A percentile compares a stretch with the other conserved stretches of the same genome.
These are phyloP conservation scores for Candolleomyces efflorescens DNA, from an alignment of 768 basidiomycete genomes.

Conservation along the genomic window DNA sequence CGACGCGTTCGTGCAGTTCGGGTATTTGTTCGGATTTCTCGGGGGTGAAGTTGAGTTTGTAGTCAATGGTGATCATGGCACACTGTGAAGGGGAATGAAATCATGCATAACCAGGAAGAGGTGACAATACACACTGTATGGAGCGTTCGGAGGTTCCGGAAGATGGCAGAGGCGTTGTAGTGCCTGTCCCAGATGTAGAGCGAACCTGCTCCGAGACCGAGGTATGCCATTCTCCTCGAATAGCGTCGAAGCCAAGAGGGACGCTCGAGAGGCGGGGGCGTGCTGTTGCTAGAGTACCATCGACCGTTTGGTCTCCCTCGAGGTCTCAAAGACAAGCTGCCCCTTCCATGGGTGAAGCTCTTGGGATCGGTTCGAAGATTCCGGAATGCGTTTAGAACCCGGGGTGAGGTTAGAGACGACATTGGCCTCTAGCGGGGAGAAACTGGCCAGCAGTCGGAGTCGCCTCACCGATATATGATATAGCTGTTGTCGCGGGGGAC, in stretches of 20 bases:
- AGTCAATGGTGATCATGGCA: constrained; percentile 67
- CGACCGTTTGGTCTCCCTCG: too few species aligned
- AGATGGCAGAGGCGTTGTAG: constrained; percentile 56
- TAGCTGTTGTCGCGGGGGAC: too few species aligned
- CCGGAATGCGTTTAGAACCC: too few species aligned
- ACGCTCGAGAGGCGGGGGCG: not conserved
- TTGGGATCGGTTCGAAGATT: too few species aligned
- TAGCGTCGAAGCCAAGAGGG: constrained; percentile 13
- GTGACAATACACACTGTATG: constrained; percentile 36
- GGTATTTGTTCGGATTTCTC: constrained; percentile 71
- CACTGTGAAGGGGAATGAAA: constrained; percentile 39
- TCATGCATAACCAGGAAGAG: not conserved
- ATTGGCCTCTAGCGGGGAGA: too few species aligned
- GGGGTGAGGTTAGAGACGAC: too few species aligned
- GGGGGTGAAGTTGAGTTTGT: constrained; percentile 84
- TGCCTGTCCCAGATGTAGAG: constrained; percentile 43
- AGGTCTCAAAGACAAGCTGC: too few species aligned
- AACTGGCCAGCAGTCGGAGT: too few species aligned
- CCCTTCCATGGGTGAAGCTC: too few species aligned
- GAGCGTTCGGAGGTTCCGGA: constrained; percentile 50
- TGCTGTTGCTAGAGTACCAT: not conserved
- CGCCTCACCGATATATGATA: too few species aligned
- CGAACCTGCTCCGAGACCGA: constrained; percentile 33
- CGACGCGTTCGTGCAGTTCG: constrained; percentile 80
- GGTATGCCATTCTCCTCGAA: constrained; percentile 30